phyloP scores from a whole-genome alignment of 345 rosid genomes.

The Turnera subulata region DNA sequence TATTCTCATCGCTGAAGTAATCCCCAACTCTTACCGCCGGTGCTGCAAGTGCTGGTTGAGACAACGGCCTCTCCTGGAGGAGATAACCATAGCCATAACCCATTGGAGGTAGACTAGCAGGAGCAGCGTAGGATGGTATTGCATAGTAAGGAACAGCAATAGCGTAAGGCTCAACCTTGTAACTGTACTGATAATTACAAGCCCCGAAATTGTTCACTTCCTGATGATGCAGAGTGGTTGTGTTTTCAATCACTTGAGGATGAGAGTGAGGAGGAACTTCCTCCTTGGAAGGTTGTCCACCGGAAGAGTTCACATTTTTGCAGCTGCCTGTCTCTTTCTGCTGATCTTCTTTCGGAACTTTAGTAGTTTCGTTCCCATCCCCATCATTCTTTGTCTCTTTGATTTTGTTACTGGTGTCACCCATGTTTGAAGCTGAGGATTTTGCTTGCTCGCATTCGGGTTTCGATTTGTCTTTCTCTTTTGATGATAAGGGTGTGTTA shows the following conservation, averaged over 20 bases:
- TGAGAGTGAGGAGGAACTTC: conserved; percentile 10
- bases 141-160: conserved; percentile 34
- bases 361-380: conserved; percentile 6
- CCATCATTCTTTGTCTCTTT: conserved; percentile 10
- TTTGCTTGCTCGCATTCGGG: conserved; percentile 15
- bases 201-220: conserved; percentile 11
- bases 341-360: conserved; percentile 15
- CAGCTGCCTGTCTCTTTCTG: conserved; percentile 2
- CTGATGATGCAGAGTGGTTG: conserved; percentile 11
- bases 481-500: neutral
- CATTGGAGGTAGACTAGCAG: conserved; percentile 10
- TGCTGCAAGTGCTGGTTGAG: conserved; percentile 22
- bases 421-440: too few relatives aligned
- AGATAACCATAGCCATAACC: conserved; percentile 10
- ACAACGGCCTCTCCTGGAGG: conserved; percentile 15
- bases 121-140: conserved; percentile 25
- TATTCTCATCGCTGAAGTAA: conserved; percentile 59
- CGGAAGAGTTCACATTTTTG: conserved; percentile 5
- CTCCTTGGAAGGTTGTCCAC: neutral
- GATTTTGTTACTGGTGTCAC: conserved; percentile 7
- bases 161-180: conserved; percentile 32
- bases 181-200: conserved; percentile 17
- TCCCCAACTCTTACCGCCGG: conserved; percentile 37
- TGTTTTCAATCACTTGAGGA: conserved; percentile 10
- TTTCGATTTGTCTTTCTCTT: conserved; percentile 22